phyloP scores from a whole-genome alignment of 345 rosid species.

The Arabidopsis suecica region DNA sequence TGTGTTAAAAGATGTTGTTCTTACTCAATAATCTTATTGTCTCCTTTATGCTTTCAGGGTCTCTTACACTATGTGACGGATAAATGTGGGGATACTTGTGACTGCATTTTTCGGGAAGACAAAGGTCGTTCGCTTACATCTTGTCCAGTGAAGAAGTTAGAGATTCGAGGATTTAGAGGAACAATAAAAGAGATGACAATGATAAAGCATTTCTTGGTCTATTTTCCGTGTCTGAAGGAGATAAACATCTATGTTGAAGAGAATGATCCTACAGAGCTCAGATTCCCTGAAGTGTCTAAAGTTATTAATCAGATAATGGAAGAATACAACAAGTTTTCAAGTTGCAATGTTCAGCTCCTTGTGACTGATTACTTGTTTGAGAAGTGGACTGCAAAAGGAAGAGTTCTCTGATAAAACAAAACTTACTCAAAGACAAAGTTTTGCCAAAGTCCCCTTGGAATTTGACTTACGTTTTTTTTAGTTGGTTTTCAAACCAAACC shows the following conservation, averaged over 20 bases:
- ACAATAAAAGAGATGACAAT: not conserved
- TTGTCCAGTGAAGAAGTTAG: constrained; percentile 21
- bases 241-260: constrained; percentile 1
- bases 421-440: no score
- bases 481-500: no score
- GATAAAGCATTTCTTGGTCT: constrained; percentile 6
- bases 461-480: no score
- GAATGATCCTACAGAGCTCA: not conserved
- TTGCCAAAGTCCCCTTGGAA: no score
- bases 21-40: not conserved
- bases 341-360: no score
- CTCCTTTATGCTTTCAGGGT: constrained; percentile 1
- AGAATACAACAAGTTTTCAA: no score
- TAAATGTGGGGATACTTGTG: constrained; percentile 14
- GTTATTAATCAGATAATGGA: no score
- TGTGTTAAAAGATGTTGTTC: not conserved
- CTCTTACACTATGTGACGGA: constrained; percentile 15
- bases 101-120: constrained; percentile 7
- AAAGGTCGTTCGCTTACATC: constrained; percentile 4
- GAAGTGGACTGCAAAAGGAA: no score
- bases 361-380: no score
- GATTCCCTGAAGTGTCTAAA: not conserved
- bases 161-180: constrained; percentile 19
- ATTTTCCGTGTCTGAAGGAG: constrained; percentile 6
- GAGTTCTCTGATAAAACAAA: no score